Evolutionary conservation across 352 stramenopile genomes (phyloP), one percentile per base, ranked within the genome.

Genomic region (Phytophthora multivora): DNA sequence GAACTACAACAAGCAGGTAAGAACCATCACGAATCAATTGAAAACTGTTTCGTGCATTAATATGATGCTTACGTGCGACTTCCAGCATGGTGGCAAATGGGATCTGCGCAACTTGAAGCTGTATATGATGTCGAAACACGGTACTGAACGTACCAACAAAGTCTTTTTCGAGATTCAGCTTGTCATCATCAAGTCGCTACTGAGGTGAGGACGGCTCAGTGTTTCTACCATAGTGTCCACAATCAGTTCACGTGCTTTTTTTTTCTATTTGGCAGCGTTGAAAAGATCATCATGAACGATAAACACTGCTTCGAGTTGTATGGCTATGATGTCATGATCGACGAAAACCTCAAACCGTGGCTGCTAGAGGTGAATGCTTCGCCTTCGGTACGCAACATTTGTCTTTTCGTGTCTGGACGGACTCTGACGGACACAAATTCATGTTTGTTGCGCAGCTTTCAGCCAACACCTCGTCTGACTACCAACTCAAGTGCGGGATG

Each of bases 281-380:
- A 98, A 71, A 93, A 97, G 57, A 86, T 96, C 57, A 98, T 98
- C 60, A 97, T 98, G 52, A 94, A 96, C 53, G 94, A 98, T 77
- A 97, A 97, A 57, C 93, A 98, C 76, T 98, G 93, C 77, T 98
- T 98, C 51, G 90, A 98, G 63, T 77, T 98, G 13, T 98, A 98
- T 69, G 95, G 94, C 33, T 98, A 96, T 61, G 91, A 97, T 54
- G 79, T 97, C 38, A 93, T 98, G 80, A 95, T 97, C 43, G 91
- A 97, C 57, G 81, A 95, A 63, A 91, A 90, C 16, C 75, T 97
- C 46, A 96, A 97, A 65, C 88, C 90, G 5, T 97, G 90, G 91
- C 71, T 97, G 26, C 69, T 97, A 12, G 91, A 98, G 71, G 95
- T 98, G 16, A 98, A 98, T 51, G 90, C 94, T 6, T 98, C 91